Evolutionary conservation across 2,329 filamentous ascomycete genomes (phyloP).

Genomic region (Domatiomyces catenatus): DNA sequence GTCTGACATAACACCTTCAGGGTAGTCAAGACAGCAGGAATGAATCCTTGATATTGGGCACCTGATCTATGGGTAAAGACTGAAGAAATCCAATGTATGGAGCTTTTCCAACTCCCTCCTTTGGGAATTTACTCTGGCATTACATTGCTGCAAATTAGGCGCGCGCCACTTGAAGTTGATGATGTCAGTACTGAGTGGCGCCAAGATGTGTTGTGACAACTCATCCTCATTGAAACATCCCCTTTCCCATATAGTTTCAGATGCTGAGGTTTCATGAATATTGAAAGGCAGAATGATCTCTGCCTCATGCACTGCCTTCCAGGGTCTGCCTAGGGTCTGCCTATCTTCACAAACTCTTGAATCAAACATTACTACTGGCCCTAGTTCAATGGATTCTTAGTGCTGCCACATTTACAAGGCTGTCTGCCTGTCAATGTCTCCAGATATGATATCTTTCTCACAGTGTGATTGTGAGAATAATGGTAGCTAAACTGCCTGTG

Average conservation of each 20-base stretch:
- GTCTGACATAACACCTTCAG: constrained; percentile 15
- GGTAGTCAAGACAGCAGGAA: neutral
- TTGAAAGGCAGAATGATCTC: neutral
- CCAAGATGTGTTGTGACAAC: neutral
- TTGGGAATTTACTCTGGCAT: too few species aligned
- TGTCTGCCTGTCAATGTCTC: neutral
- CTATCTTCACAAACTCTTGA: neutral
- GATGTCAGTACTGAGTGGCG: neutral
- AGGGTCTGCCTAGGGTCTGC: too few species aligned
- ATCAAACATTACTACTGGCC: neutral
- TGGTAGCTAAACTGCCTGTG: neutral
- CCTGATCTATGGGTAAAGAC: neutral
- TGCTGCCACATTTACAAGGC: neutral
- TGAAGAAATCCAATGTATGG: neutral
- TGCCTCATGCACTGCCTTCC: neutral
- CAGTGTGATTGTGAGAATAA: neutral
- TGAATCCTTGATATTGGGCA: neutral
- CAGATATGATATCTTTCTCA: neutral
- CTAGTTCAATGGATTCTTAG: neutral
- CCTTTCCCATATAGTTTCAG: neutral
- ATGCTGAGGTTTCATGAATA: neutral
- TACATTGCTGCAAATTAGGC: too few species aligned
- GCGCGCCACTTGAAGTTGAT: neutral
- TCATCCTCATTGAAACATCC: neutral
- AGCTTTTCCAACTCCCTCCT: too few species aligned